Evolutionary conservation across 345 rosid species (phyloP), one percentile per base, ranked within the genome.

Genomic region (Brassica incana): DNA sequence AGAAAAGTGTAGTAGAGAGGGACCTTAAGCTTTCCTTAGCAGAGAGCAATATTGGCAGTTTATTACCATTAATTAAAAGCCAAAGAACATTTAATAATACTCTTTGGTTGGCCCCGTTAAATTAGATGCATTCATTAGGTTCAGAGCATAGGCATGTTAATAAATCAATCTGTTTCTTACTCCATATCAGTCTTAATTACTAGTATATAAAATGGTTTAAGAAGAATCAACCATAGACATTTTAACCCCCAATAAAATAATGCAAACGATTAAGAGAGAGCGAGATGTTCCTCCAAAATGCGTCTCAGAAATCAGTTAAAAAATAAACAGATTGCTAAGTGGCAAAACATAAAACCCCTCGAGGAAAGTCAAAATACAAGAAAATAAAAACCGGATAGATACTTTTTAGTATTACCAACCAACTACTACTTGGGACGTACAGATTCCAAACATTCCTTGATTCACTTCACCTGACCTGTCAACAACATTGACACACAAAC

Each of bases 221-320:
- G 12, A 32, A 16, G 27, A 15, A 52, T 59, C 29, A 10, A 30
- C 40, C 43, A 14, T 43, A 45, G 58, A 75, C 59, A 58, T 76
- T 36, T 36, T 36, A 33, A 36, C 74, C 74, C 61, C 50, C 60
- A 54, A 54, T 54, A 54, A 54, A 8, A 16, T 8, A 25, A 2
- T 25, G 27, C 27, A 43, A 36, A 66, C 30, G 58, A 75, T 56
- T 56, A 67, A 72, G 30, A 43, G 74, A 62, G 71, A 77, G 71
- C 71, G 65, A 77, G 71, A 71, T 77, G 71, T 77, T 70, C 75
- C 52, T 77, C 60, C 71, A 63, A 8, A 62, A 72, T 36, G 36
- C 36, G 79, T 58, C 56, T 58, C 25, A 69, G 6, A 62, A 63
- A 14, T 69, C n/a, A 48, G 36, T 77, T 25, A 3, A 61, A 30